Conservation (phyloP, 768 basidiomycete species). For the Rhizopogon vulgaris region DNA sequence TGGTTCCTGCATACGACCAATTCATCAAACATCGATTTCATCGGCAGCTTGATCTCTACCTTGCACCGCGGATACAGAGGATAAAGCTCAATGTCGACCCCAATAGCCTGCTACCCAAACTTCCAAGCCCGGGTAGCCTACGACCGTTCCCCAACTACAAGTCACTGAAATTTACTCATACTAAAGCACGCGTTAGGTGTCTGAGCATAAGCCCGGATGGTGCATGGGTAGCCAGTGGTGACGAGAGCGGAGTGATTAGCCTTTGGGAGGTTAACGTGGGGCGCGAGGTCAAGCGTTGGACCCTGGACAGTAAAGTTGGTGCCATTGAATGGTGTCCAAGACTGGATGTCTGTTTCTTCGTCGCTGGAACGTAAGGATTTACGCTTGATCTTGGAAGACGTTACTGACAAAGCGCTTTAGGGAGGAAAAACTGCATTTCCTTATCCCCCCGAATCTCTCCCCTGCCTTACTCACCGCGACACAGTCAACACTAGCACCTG, state of each 20-base stretch:
- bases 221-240: constrained; percentile 87
- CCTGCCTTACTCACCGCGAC: constrained; percentile 51
- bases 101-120: constrained; percentile 83
- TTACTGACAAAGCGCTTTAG: constrained; percentile 34
- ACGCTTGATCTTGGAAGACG: constrained; percentile 3
- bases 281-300: constrained; percentile 82
- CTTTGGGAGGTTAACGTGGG: constrained; percentile 93
- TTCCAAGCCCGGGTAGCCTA: constrained; percentile 87
- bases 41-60: constrained; percentile 92
- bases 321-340: constrained; percentile 93
- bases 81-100: constrained; percentile 90
- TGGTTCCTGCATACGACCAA: constrained; percentile 85
- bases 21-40: constrained; percentile 93
- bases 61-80: constrained; percentile 87
- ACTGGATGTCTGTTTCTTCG: constrained; percentile 72
- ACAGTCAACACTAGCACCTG: constrained; percentile 54
- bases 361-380: constrained; percentile 66
- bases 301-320: constrained; percentile 72
- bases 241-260: constrained; percentile 79
- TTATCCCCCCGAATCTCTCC: constrained; percentile 77
- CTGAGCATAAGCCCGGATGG: constrained; percentile 83
- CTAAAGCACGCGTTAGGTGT: constrained; percentile 62
- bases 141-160: constrained; percentile 91
- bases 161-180: constrained; percentile 66
- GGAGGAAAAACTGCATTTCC: constrained; percentile 72